Evolutionary conservation across 2,329 filamentous ascomycete genomes (phyloP).

Genomic region (Fusarium udum): DNA sequence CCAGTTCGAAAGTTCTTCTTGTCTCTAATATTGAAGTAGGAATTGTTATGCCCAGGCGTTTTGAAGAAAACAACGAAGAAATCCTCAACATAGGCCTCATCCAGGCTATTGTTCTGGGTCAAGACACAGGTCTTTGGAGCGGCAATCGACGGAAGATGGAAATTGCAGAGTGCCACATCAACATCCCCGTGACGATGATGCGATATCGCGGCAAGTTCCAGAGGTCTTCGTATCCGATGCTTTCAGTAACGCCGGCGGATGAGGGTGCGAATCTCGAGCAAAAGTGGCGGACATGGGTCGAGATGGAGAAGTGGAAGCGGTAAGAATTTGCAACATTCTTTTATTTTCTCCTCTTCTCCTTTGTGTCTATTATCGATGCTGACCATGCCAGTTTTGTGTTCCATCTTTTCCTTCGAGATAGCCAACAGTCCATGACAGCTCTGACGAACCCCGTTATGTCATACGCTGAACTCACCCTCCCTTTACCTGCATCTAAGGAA

Average conservation of each 20-base stretch:
- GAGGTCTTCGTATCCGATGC: constrained; percentile 60
- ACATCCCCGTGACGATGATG: constrained; percentile 61
- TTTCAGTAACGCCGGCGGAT: constrained; percentile 63
- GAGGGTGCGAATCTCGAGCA: constrained; percentile 64
- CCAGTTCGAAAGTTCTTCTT: background rate
- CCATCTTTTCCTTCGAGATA: constrained; percentile 71
- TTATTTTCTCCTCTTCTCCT: background rate
- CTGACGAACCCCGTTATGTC: constrained; percentile 72
- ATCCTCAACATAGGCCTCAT: constrained; percentile 60
- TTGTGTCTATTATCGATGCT: constrained; percentile 1
- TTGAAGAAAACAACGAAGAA: constrained; percentile 59
- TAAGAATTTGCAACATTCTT: constrained; percentile 33
- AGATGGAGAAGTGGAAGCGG: constrained; percentile 73
- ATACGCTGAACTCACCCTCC: constrained; percentile 73
- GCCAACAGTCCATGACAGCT: constrained; percentile 73
- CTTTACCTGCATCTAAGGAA: constrained; percentile 68
- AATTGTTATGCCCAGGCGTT: constrained; percentile 48
- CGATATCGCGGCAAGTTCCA: constrained; percentile 68
- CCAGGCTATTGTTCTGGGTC: constrained; percentile 58
- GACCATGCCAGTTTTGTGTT: constrained; percentile 63
- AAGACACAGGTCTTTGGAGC: constrained; percentile 64
- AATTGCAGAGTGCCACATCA: constrained; percentile 61
- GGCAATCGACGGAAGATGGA: constrained; percentile 66
- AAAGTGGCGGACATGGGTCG: constrained; percentile 73
- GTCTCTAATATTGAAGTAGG: constrained; percentile 33